Conservation (phyloP, 2,329 filamentous ascomycete species). For the Colletotrichum eleusines region DNA sequence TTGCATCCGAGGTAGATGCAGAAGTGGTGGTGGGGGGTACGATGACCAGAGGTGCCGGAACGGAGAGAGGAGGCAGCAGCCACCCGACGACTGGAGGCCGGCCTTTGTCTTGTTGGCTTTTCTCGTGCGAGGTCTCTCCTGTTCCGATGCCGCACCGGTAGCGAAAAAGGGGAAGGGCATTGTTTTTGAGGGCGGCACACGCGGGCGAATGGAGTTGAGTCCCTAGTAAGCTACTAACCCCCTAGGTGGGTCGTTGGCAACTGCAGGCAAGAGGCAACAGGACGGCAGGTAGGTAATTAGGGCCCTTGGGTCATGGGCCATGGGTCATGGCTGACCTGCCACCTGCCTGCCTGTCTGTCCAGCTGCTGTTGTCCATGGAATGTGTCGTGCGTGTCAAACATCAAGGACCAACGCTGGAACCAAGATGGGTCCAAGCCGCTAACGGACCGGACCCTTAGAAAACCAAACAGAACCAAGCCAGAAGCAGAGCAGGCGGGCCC, state of each 20-base stretch:
- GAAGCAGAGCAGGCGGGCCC: conserved; percentile 28
- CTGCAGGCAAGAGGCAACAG: neutral
- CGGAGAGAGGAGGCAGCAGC: neutral
- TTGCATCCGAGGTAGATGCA: neutral
- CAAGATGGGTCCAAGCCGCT: neutral
- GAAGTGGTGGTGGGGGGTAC: neutral
- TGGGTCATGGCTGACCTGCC: neutral
- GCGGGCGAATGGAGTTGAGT: neutral
- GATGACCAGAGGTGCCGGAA: neutral
- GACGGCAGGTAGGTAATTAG: neutral
- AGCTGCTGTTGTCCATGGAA: no score
- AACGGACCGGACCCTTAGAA: neutral
- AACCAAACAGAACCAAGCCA: conserved; percentile 3
- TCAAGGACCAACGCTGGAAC: neutral
- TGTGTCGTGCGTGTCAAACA: neutral
- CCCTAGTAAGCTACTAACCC: no score
- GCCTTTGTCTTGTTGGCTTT: neutral
- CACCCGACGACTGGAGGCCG: neutral
- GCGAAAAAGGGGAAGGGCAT: neutral
- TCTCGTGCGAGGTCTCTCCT: neutral
- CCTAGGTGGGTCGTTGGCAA: neutral
- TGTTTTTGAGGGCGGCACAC: neutral
- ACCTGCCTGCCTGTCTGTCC: neutral
- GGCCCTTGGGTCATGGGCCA: no score
- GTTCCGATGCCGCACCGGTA: neutral